Conservation (phyloP, 805 yeast species). For the Myxozyma neglecta region DNA sequence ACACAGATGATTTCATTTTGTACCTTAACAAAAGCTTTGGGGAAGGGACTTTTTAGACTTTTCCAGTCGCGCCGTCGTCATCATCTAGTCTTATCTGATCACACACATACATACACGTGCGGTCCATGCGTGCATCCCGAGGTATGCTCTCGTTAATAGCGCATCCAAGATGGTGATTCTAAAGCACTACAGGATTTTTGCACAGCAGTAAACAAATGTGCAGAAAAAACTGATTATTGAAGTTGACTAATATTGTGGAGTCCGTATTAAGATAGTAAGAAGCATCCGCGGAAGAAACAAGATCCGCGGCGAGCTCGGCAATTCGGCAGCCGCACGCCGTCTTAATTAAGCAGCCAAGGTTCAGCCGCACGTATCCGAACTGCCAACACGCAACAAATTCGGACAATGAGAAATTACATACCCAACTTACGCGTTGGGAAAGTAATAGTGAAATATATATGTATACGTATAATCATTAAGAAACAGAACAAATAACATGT, state of each 20-base stretch:
- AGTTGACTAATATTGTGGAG: no score
- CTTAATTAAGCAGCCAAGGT: background rate
- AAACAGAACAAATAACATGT: background rate
- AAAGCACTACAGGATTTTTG: no score
- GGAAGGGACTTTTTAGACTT: background rate
- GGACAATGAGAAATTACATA: background rate
- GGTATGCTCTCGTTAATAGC: background rate
- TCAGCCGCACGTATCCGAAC: conserved; percentile 3
- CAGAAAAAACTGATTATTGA: no score
- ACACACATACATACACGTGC: no score
- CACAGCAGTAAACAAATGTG: no score
- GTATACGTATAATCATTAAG: background rate
- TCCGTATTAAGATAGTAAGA: background rate
- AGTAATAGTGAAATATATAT: background rate
- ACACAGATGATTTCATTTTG: background rate
- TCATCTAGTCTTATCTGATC: conserved; percentile 9
- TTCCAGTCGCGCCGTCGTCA: background rate
- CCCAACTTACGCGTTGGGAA: background rate
- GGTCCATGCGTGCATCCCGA: background rate
- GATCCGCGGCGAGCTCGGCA: background rate
- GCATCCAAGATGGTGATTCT: no score
- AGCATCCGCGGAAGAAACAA: background rate
- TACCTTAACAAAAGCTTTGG: background rate
- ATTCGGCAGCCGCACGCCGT: background rate
- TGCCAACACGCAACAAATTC: background rate